phyloP scores from a whole-genome alignment of 2,329 filamentous ascomycete genomes.

The Hymenoscyphus albidus region DNA sequence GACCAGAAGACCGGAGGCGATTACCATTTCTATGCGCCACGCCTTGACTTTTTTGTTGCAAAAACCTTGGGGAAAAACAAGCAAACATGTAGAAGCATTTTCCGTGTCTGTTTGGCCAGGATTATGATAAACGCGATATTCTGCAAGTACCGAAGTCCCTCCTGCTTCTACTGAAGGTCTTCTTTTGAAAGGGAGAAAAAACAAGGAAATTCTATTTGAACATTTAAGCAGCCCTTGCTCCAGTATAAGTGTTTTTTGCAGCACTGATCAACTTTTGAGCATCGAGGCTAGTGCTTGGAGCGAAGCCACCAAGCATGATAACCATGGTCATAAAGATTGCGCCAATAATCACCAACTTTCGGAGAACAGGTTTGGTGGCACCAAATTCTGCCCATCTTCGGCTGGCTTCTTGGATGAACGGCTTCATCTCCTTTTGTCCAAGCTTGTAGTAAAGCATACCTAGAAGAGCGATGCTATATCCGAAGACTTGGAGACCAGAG shows the following conservation, averaged over 20 bases:
- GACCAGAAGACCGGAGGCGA: not conserved
- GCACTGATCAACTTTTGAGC: slow-evolving; percentile 36
- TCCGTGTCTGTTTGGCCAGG: not conserved
- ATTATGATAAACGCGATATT: not conserved
- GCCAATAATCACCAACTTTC: slow-evolving; percentile 71
- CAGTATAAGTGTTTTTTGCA: slow-evolving; percentile 29
- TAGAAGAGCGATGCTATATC: slow-evolving; percentile 73
- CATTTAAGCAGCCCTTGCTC: not conserved
- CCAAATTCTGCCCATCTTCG: slow-evolving; percentile 87
- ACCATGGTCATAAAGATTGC: slow-evolving; percentile 62
- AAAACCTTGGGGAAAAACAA: not conserved
- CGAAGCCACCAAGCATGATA: slow-evolving; percentile 64
- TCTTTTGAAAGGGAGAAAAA: not conserved
- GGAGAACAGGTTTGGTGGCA: slow-evolving; percentile 67
- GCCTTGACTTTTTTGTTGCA: not conserved
- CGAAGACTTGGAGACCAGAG: slow-evolving; percentile 73
- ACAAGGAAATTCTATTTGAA: not conserved
- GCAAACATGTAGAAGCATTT: not conserved
- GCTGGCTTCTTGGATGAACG: slow-evolving; percentile 66
- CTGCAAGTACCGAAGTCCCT: not conserved
- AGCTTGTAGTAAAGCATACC: slow-evolving; percentile 87
- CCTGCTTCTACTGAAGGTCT: not conserved
- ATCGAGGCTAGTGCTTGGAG: slow-evolving; percentile 56
- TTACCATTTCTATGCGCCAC: not conserved
- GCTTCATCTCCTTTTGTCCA: slow-evolving; percentile 76